Evolutionary conservation across 148 eudicot species (phyloP), one percentile per base, ranked within the genome.

Genomic region (Nyssa sinensis): DNA sequence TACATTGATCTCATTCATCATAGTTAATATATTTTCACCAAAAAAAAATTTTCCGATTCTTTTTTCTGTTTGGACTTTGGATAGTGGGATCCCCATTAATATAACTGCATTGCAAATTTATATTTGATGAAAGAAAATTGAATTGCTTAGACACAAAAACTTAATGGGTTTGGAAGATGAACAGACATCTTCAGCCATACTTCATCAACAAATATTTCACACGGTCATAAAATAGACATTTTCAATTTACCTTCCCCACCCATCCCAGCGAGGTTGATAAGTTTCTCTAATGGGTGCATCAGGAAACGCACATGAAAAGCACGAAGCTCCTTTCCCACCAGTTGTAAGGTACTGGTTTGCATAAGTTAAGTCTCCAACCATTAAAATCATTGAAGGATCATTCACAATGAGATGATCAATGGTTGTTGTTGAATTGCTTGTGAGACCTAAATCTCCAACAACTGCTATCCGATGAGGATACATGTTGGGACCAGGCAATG

Each of bases 251-350:
- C 98, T 92, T 85, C 93, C 89, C 98, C 98, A 94, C 32, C 89
- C 97, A 76, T 94, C 98, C 98, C 98, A 94, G 14, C 98, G 90
- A 1, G 97, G 97, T 75, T 94, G 98, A 85, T 86, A 92, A 1
- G 93, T 71, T 79, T 94, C 97, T 81, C 97, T 82, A 10, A 83
- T 92, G 66, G 98, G 98, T 16, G 98, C 83, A 78, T 86, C 85
- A 9, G 97, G 97, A 64, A 94, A 94, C 17, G 84, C 77, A 84
- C 98, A 88, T 3, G 96, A 87, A 77, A 66, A 94, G 82, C 93
- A 92, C 1, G 90, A 66, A 68, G 88, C 93, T 61, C 92, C 98
- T 76, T 84, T 75, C 16, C 98, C 98, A 49, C 97, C 98, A 0
- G 87, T 92, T 6, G 97, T 94, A 69, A 51, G 80, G 79, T 94